Conservation (phyloP, 495 filamentous ascomycete genomes). For the Neurospora sp. region DNA sequence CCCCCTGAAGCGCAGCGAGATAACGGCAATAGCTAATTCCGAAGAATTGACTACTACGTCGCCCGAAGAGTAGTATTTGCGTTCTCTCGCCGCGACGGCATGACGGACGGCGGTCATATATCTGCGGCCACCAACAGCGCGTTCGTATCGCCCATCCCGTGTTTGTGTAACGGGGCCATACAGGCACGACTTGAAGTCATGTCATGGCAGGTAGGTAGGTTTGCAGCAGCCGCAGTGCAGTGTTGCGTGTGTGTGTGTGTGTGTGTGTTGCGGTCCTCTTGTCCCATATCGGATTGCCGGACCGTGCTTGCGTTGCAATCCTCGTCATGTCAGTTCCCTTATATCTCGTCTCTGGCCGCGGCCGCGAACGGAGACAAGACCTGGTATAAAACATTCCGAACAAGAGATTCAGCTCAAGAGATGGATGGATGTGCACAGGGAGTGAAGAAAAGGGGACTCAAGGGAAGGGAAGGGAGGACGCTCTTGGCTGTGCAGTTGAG, state of each 20-base stretch:
- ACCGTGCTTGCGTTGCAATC: not conserved
- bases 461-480: not conserved
- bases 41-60: not conserved
- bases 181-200: not conserved
- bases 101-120: not conserved
- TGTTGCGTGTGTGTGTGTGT: not conserved
- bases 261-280: not conserved
- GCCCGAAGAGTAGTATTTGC: not conserved
- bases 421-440: not conserved
- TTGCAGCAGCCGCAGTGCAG: not conserved
- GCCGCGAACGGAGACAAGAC: not conserved
- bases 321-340: not conserved
- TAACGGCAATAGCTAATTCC: not conserved
- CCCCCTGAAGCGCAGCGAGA: not conserved
- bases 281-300: not conserved
- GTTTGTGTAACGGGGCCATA: not conserved
- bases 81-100: not conserved
- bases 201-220: not conserved
- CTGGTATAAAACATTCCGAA: not conserved
- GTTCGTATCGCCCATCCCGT: not conserved
- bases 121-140: not conserved
- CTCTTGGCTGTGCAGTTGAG: not conserved
- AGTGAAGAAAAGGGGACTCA: not conserved
- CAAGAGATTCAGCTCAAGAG: not conserved
- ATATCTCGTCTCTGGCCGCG: not conserved